Base-by-base conservation (phyloP, 768 basidiomycete species). In the Mrakia gelida region DNA sequence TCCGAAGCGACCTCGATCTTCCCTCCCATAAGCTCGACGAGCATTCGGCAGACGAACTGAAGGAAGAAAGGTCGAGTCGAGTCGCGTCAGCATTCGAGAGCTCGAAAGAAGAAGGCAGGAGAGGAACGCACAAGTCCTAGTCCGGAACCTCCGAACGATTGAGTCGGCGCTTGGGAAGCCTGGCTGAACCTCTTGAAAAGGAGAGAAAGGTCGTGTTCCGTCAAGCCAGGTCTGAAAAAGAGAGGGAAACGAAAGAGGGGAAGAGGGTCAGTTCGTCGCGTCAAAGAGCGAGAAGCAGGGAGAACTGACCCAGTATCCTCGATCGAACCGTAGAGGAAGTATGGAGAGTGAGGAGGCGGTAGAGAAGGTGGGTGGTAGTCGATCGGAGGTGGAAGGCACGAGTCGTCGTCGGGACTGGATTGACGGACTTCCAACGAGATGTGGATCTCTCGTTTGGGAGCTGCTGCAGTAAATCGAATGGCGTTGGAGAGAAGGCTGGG, bases 171-270 rank as follows among this genome's bases (percentile, higher is more conserved):
- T 80, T 84, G 85, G 67, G 81, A 84, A 0, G 73, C 73, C 41
- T 74, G 73, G 10, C 54, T 61, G 82, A 86, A 86, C n/a, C 85
- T 79, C 77, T 84, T 82, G 82, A 86, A 86, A 10, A 86, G 81
- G 65, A 85, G 79, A 1, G 83, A 79, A 23, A 86, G 81, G 71
- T 83, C 82, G 38, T 82, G 81, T 16, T 80, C 79, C 5, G 81
- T 80, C 78, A 85, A 79, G 21, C 84, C 84, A 0, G 84, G 83
- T 13, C 84, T 52, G 49, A 7, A 52, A 38, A 38, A 38, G 38
- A 3, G 45, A 6, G 45, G n/a, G n/a, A n/a, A n/a, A n/a, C n/a
- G n/a, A n/a, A 10, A 45, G 15, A 13, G 45, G 15, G 45, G 45
- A 45, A 45, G 11, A 11, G 41, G 45, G 45, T 45, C 45, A 45